These are phyloP conservation scores for Lipomyces kockii DNA, from an alignment of 805 yeast genomes.

Conservation along the genomic window DNA sequence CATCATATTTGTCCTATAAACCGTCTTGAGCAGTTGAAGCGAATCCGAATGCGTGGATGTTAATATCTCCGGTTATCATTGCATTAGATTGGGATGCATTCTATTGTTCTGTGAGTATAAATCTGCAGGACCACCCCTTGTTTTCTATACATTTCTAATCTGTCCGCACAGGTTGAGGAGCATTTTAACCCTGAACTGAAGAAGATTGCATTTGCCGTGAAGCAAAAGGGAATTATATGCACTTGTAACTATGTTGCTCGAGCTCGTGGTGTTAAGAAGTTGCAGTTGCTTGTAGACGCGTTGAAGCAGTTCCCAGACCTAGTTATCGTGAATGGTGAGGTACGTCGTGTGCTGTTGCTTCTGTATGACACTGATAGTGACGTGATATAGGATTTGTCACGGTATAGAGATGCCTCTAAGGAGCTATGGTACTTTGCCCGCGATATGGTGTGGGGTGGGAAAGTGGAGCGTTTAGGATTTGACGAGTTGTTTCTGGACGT, in stretches of 20 bases:
- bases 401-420: slow-evolving; percentile 23
- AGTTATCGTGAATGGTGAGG: slow-evolving; percentile 25
- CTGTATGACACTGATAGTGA: neutral
- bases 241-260: slow-evolving; percentile 29
- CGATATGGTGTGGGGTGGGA: slow-evolving; percentile 12
- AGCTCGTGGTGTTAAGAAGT: slow-evolving; percentile 13
- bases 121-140: neutral
- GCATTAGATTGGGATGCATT: slow-evolving; percentile 27
- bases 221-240: slow-evolving; percentile 22
- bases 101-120: slow-evolving; percentile 18
- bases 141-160: neutral
- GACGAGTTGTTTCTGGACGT: slow-evolving; percentile 26
- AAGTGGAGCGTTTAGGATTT: slow-evolving; percentile 23
- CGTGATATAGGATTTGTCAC: slow-evolving; percentile 14
- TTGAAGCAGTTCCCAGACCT: slow-evolving; percentile 15
- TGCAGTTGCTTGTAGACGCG: slow-evolving; percentile 15
- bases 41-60: slow-evolving; percentile 6
- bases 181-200: slow-evolving; percentile 13
- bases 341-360: neutral
- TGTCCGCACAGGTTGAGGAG: slow-evolving; percentile 20
- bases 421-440: slow-evolving; percentile 15
- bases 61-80: slow-evolving; percentile 5
- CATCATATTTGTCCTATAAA: too few relatives aligned
- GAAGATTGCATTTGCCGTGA: slow-evolving; percentile 26
- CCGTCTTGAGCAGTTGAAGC: neutral